A percentile compares a stretch with the other conserved stretches of the same genome.
phyloP scores from a whole-genome alignment of 257 asterid species.

The Verbascum thapsus region DNA sequence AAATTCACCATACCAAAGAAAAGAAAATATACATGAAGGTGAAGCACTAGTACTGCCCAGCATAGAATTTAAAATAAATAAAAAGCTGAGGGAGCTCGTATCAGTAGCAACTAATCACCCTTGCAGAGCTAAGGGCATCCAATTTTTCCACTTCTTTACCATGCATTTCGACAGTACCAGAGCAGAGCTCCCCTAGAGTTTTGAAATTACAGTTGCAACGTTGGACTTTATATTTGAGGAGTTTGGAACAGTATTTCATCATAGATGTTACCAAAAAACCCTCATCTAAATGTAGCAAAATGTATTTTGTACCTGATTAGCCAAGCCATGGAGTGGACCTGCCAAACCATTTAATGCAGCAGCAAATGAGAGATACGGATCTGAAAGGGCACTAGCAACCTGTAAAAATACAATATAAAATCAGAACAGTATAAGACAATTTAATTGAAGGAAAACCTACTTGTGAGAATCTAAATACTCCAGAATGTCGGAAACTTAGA shows the following conservation, averaged over 20 bases:
- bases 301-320: slow-evolving; percentile 55
- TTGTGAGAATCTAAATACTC: not conserved
- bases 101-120: too few relatives aligned
- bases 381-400: slow-evolving; percentile 79
- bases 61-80: too few relatives aligned
- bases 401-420: slow-evolving; percentile 30
- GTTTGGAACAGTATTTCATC: not conserved
- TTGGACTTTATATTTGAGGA: not conserved
- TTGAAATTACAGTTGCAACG: not conserved
- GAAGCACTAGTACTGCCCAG: too few relatives aligned
- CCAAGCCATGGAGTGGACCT: slow-evolving; percentile 79
- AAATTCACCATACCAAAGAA: too few relatives aligned
- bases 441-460: not conserved
- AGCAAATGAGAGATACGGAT: slow-evolving; percentile 75
- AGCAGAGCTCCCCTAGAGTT: too few relatives aligned
- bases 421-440: slow-evolving; percentile 3
- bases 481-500: slow-evolving; percentile 16
- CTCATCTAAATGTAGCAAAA: too few relatives aligned
- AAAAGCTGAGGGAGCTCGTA: too few relatives aligned
- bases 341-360: slow-evolving; percentile 79
- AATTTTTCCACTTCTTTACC: too few relatives aligned
- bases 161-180: too few relatives aligned
- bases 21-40: too few relatives aligned
- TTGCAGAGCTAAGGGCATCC: too few relatives aligned
- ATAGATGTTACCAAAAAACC: too few relatives aligned